Evolutionary conservation across 108 stramenopile species (phyloP), one percentile per base, ranked within the genome.

Genomic region (Schizochytrium sp.): DNA sequence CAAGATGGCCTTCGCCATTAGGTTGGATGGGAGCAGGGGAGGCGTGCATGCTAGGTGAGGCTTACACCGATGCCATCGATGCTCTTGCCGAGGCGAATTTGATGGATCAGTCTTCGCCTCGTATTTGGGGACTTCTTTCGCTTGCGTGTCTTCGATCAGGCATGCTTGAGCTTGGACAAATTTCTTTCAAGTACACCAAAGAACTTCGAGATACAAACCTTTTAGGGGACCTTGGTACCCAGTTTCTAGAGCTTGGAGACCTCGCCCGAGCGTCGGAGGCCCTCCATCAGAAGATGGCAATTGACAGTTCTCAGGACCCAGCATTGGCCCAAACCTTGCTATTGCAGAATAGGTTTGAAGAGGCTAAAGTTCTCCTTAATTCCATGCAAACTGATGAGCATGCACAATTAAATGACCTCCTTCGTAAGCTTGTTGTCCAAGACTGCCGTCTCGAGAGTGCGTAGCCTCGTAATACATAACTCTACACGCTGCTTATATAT

Each of bases 311-410:
- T 38, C 64, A 69, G 64, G 28, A 7, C 28, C 64, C 64, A 8
- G 64, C 40, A 44, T 15, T 69, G 40, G 64, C 64, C 8, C 64
- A 44, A 3, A 44, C 44, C 19, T 44, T 69, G 10, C 12, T 69
- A 10, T 69, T 69, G 64, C 64, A 69, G 44, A 69, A 69, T 44
- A 69, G 44, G 64, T 69, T 69, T 2, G 64, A 69, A 44, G 64
- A 69, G 64, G 64, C 64, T 8, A 28, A 8, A 7, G 44, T 7
- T 44, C 64, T 69, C 15, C 1, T 69, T 2, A 44, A 69, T 44
- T 1, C 64, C 28, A 10, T 69, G 40, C 42, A 12, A 13, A 7
- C 2, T 44, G 28, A 15, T 44, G 15, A 13, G 28, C 42, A 69
- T 7, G 64, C 28, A 0, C 8, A 69, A 12, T 15, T 69, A 44